These are phyloP conservation scores for Alloascoidea hylecoeti DNA, from an alignment of 805 yeast genomes.

Conservation along the genomic window DNA sequence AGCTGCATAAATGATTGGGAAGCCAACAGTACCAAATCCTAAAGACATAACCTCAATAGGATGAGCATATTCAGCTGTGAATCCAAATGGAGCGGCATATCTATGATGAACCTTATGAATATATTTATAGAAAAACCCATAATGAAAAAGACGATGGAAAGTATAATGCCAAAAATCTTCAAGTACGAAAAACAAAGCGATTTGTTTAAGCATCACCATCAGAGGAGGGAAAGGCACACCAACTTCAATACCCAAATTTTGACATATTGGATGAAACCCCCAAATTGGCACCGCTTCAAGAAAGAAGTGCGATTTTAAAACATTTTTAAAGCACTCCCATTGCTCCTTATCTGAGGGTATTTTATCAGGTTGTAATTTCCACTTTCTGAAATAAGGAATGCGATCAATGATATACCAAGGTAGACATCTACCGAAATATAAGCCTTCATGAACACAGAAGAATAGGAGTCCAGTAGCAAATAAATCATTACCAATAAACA, in stretches of 20 bases:
- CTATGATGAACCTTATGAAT: slow-evolving; percentile 97
- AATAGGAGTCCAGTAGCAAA: slow-evolving; percentile 86
- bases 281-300: slow-evolving; percentile 95
- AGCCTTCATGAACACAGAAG: slow-evolving; percentile 69
- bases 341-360: slow-evolving; percentile 74
- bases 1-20: slow-evolving; percentile 76
- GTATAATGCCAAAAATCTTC: slow-evolving; percentile 98
- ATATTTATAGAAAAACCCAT: slow-evolving; percentile 78
- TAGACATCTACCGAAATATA: slow-evolving; percentile 83
- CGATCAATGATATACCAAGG: slow-evolving; percentile 88
- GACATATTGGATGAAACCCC: slow-evolving; percentile 92
- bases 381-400: slow-evolving; percentile 73
- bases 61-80: slow-evolving; percentile 96
- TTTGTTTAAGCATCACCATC: slow-evolving; percentile 46
- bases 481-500: slow-evolving; percentile 72
- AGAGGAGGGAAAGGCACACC: slow-evolving; percentile 76
- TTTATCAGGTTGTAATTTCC: slow-evolving; percentile 82
- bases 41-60: slow-evolving; percentile 88
- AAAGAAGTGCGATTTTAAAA: slow-evolving; percentile 72
- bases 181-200: slow-evolving; percentile 62
- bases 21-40: slow-evolving; percentile 94
- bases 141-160: slow-evolving; percentile 85
- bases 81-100: slow-evolving; percentile 95
- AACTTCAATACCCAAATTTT: slow-evolving; percentile 60
- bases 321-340: slow-evolving; percentile 83